Evolutionary conservation across 495 filamentous ascomycete genomes (phyloP), one percentile per base, ranked within the genome.

Genomic region (Tuber borchii): DNA sequence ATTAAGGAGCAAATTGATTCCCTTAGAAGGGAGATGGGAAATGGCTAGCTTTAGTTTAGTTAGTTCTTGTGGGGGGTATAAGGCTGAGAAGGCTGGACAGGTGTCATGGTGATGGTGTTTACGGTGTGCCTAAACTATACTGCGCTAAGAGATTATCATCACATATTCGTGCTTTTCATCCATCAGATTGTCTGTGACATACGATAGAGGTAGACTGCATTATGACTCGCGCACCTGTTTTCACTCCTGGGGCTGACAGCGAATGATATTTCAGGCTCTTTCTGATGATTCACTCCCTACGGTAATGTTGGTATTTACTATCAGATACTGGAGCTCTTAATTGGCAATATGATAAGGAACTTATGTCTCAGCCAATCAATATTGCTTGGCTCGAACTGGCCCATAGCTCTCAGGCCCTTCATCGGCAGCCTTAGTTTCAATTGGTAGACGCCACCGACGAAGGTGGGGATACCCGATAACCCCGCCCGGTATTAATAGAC

Each of bases 1-100:
- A 86, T 90, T 74, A 87, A 88, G 84, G 87, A 86, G 74, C 88
- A 90, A 76, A 84, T 90, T 44, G 84, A 87, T 19, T 85, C 84
- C 17, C 78, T 90, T 70, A 85, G 87, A 42, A 85, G 86, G 76
- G 87, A 90, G 42, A 90, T 90, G 85, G 86, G 86, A 8, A 82
- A 74, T 65, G 71, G 72, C 2, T 72, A 56, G 37, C 17, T 46
- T 72, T 20, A 17, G 31, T 72, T 44, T 46, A 19, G 3, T 20
- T 40, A 20, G 39, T 17, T 12, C 22, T 56, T 26, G 46, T 19
- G 22, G 70, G 9, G 45, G 56, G n/a, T 31, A 65, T 31, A 65
- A 16, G n/a, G 56, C 16, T 34, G 56, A 12, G 56, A 65, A 31
- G 34, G 14, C 56, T 31, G 26, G 3, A 31, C 17, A 0, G 56